Evolutionary conservation across 208 protist species (phyloP).

Genomic region (Acanthamoeba healyi): DNA sequence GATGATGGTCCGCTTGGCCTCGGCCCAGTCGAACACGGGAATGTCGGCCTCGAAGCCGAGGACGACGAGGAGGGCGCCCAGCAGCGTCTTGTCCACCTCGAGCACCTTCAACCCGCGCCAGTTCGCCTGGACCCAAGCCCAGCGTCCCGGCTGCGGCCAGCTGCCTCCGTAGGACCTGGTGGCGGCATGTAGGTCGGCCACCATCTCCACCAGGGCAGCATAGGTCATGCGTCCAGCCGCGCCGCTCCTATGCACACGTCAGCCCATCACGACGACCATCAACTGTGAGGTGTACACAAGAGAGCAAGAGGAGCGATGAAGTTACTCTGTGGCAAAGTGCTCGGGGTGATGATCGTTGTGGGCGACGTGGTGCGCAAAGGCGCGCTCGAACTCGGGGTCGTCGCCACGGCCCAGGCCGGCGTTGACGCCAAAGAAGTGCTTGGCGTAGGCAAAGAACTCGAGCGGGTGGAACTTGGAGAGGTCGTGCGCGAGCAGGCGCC

Average conservation of each 20-base stretch:
- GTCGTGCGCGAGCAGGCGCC: neutral
- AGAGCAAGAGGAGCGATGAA: too few relatives aligned
- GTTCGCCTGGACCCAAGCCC: neutral
- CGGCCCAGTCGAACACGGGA: neutral
- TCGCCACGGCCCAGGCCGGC: neutral
- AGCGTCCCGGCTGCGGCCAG: neutral
- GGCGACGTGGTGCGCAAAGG: neutral
- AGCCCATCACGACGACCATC: neutral
- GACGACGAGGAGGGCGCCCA: neutral
- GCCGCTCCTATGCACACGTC: neutral
- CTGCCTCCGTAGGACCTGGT: neutral
- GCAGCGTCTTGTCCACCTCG: neutral
- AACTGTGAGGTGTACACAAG: too few relatives aligned
- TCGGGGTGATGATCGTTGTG: conserved; percentile 38
- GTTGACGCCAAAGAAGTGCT: neutral
- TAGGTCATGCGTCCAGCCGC: neutral
- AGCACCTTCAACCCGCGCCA: neutral
- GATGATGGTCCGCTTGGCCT: too few relatives aligned
- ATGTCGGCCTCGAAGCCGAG: neutral
- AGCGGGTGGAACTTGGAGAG: conserved; percentile 16
- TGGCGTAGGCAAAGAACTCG: conserved; percentile 20
- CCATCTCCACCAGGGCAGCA: neutral
- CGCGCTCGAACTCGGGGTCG: neutral
- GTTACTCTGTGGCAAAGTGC: neutral
- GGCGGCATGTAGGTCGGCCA: neutral